Conservation (phyloP, 106 monocot species). For the Dendrobium officinale region DNA sequence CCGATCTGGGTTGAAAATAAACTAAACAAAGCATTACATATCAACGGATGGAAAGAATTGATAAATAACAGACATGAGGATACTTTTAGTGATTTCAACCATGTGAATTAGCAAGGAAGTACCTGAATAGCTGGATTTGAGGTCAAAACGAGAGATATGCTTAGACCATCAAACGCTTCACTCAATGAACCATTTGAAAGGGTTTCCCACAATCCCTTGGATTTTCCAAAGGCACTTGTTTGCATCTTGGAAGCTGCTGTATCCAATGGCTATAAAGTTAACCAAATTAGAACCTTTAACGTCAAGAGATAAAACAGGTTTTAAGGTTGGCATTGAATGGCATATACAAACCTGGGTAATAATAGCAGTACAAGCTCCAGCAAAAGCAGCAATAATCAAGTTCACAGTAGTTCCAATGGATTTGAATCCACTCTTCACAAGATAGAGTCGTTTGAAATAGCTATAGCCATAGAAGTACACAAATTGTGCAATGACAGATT, state of each 20-base stretch:
- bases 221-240: conserved; percentile 94
- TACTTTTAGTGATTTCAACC: neutral
- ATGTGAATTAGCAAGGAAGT: neutral
- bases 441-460: conserved; percentile 82
- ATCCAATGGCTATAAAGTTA: conserved; percentile 71
- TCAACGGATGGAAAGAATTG: neutral
- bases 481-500: conserved; percentile 87
- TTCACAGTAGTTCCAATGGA: conserved; percentile 88
- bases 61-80: neutral
- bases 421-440: conserved; percentile 60
- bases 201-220: conserved; percentile 75
- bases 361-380: conserved; percentile 88
- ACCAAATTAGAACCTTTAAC: conserved; percentile 14
- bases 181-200: conserved; percentile 62
- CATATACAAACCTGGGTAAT: conserved; percentile 59
- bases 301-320: neutral
- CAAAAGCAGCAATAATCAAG: conserved; percentile 83
- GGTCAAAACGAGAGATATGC: conserved; percentile 83
- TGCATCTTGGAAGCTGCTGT: conserved; percentile 97
- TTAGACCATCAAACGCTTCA: conserved; percentile 88
- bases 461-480: conserved; percentile 98
- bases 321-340: neutral
- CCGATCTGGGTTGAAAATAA: too few relatives aligned
- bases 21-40: too few relatives aligned
- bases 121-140: conserved; percentile 98